These are phyloP conservation scores for Lasiosphaeris hirsuta DNA, from an alignment of 495 filamentous ascomycete species.

Conservation along the genomic window DNA sequence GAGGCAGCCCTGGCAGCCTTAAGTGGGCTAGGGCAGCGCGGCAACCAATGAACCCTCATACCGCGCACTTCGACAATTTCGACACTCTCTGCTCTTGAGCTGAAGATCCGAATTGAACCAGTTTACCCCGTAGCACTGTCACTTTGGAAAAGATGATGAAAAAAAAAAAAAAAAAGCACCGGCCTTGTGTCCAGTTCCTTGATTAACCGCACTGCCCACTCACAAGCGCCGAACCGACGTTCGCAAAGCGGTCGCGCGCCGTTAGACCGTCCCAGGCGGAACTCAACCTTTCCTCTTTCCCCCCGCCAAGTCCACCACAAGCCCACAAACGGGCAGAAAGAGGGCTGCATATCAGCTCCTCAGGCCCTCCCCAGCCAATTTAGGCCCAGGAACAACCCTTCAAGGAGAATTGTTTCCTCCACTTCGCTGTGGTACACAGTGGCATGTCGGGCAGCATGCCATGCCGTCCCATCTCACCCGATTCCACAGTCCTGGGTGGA, in stretches of 20 bases:
- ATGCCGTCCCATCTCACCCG: constrained; percentile 6
- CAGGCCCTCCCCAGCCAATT: constrained; percentile 12
- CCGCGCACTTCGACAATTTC: too few species aligned
- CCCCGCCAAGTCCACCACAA: constrained; percentile 8
- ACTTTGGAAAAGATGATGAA: background rate
- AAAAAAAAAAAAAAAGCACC: background rate
- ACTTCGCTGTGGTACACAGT: background rate
- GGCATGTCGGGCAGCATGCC: background rate
- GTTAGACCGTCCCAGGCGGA: constrained; percentile 6
- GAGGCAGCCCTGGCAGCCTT: constrained; percentile 28
- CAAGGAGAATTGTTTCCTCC: background rate
- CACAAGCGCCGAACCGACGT: background rate
- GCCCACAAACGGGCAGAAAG: background rate
- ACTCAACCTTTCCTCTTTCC: background rate
- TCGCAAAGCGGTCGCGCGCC: background rate
- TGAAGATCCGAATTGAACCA: too few species aligned
- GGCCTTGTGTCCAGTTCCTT: background rate
- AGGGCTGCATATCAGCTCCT: constrained; percentile 23
- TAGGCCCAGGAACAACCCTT: background rate
- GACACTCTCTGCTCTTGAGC: too few species aligned
- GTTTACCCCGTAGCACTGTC: too few species aligned
- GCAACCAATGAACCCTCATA: constrained; percentile 17
- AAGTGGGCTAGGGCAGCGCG: constrained; percentile 13
- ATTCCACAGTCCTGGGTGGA: constrained; percentile 20
- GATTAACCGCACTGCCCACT: background rate